Evolutionary conservation across 2,329 filamentous ascomycete genomes (phyloP), one percentile per base, ranked within the genome.

Genomic region (Alternaria alternata): DNA sequence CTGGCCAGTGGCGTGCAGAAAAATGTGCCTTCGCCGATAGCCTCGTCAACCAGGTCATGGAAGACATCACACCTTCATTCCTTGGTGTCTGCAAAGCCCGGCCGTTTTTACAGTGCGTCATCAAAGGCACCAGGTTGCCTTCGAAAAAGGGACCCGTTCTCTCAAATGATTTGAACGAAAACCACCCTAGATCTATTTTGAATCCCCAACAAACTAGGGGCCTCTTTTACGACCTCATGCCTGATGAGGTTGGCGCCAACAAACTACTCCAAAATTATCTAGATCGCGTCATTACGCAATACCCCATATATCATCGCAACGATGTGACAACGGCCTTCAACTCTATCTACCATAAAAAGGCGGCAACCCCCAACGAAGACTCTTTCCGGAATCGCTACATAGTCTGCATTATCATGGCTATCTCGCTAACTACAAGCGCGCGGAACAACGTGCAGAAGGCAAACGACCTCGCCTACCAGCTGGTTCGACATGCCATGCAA

Each of bases 381-480:
- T 71, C 65, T 4, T 57, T 72, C 3, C 73, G 75, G 6, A 69
- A 76, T 42, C 70, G 72, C 39, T 77, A 77, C 62, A 75, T 78
- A 46, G 69, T 78, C 49, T 75, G 73, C 57, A 73, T 78, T 54
- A 74, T 77, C 53, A 75, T 78, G 73, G 75, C 75, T 51, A 77
- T 78, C 26, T 76, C 75, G 2, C 56, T 78, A 18, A 77, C 68
- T 32, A 77, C 73, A 9, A 74, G 73, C 36, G 75, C 75, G 36
- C 66, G 74, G 20, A 74, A 71, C 44, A 75, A 76, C 7, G 73
- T 77, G 32, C 66, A 63, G 18, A 69, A 73, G 46, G 75, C 75
- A n/a, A 77, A 77, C 24, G 65, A 72, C 11, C 60, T 69, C 47
- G 75, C 75, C 5, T 75, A 68, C 39, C 68, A 72, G 26, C 66